phyloP scores from a whole-genome alignment of 495 filamentous ascomycete species.

The Chaetomidium leptoderma region DNA sequence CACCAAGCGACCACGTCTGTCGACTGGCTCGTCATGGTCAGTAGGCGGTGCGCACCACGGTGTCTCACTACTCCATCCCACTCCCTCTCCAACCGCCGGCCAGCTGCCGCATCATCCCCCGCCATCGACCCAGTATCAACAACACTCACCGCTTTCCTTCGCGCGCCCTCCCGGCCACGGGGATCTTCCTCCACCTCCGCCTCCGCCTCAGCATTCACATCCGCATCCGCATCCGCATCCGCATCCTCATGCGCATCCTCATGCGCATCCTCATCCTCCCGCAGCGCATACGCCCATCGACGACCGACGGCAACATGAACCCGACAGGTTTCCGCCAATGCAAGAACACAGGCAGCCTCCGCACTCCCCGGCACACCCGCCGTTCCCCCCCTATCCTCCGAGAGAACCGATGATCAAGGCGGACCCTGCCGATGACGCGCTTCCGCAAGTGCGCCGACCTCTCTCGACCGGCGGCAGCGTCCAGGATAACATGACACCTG shows the following conservation, averaged over 20 bases:
- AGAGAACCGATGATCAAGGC: conserved; percentile 49
- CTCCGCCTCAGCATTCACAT: conserved; percentile 19
- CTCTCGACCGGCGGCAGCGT: conserved; percentile 41
- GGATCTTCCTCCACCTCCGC: conserved; percentile 24
- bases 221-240: conserved; percentile 14
- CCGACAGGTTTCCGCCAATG: conserved; percentile 46
- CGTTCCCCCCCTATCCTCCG: conserved; percentile 36
- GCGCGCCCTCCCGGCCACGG: conserved; percentile 38
- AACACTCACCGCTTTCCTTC: conserved; percentile 34
- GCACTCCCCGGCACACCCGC: conserved; percentile 44
- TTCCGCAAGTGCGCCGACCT: conserved; percentile 43
- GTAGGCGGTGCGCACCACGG: conserved; percentile 38
- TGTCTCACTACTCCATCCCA: conserved; percentile 45
- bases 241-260: conserved; percentile 17
- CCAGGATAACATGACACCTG: conserved; percentile 34
- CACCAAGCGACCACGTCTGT: conserved; percentile 46
- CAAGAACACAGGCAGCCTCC: conserved; percentile 48
- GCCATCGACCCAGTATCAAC: conserved; percentile 41
- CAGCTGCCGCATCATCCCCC: conserved; percentile 42
- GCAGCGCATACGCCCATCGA: conserved; percentile 31
- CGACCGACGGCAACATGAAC: conserved; percentile 50
- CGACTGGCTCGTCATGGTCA: conserved; percentile 44
- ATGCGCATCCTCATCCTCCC: conserved; percentile 16
- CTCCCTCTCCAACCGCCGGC: conserved; percentile 35
- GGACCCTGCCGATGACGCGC: conserved; percentile 45